Evolutionary conservation across 257 asterid genomes (phyloP).

Genomic region (Verbena officinalis): DNA sequence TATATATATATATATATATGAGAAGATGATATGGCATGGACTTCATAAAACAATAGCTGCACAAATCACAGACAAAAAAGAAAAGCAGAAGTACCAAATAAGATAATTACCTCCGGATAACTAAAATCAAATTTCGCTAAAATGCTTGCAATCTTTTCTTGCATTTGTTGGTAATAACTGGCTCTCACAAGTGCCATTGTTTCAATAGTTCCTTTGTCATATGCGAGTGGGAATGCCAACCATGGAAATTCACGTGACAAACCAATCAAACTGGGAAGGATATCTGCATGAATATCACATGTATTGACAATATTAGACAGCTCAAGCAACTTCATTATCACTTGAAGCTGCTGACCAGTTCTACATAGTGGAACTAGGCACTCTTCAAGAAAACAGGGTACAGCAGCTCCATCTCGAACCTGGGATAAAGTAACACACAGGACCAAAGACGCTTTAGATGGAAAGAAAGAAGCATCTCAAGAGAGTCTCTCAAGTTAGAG

Average conservation of each 20-base stretch:
- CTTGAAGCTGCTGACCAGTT: slow-evolving; percentile 99
- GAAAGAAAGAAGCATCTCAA: slow-evolving; percentile 31
- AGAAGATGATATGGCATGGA: slow-evolving; percentile 13
- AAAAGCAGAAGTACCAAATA: slow-evolving; percentile 12
- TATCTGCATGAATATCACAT: slow-evolving; percentile 51
- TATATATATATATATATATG: slow-evolving; percentile 7
- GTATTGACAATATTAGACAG: slow-evolving; percentile 55
- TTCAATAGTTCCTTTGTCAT: slow-evolving; percentile 70
- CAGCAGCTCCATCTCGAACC: slow-evolving; percentile 79
- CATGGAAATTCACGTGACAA: slow-evolving; percentile 54
- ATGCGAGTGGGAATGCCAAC: slow-evolving; percentile 67
- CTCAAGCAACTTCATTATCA: slow-evolving; percentile 80
- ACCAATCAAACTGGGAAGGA: slow-evolving; percentile 69
- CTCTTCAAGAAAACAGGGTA: slow-evolving; percentile 88
- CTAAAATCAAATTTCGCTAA: slow-evolving; percentile 63
- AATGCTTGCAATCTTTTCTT: slow-evolving; percentile 64
- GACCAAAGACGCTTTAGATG: slow-evolving; percentile 33
- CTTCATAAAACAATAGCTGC: slow-evolving; percentile 27
- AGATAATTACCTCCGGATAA: slow-evolving; percentile 59
- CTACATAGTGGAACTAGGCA: slow-evolving; percentile 76
- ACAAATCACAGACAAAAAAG: slow-evolving; percentile 20
- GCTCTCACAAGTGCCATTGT: slow-evolving; percentile 60
- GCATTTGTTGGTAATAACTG: slow-evolving; percentile 68
- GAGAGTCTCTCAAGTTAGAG: slow-evolving; percentile 15
- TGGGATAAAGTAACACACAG: slow-evolving; percentile 38